Evolutionary conservation across 2,329 filamentous ascomycete genomes (phyloP), one percentile per base, ranked within the genome.

Genomic region (Sclerotiophoma versabilis): DNA sequence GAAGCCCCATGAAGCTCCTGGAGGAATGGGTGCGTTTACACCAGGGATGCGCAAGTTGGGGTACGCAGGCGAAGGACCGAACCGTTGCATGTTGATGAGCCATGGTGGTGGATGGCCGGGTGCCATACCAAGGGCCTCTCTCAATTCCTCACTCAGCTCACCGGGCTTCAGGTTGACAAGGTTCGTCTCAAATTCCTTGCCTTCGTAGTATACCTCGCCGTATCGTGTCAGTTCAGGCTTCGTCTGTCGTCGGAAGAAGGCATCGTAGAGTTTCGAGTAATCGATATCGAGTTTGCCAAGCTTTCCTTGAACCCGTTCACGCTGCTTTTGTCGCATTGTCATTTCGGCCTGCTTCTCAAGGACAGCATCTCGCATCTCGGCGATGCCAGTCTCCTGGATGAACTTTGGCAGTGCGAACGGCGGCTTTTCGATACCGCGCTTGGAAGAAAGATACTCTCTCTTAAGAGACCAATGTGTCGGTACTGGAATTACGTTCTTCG

Each of bases 141-240:
- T 93, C 33, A 97, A 83, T 65, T 91, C 88, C 49, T 98, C 92
- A 64, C 88, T 95, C 42, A 98, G 77, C 66, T 98, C 93, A 29
- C 95, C 95, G 1, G 95, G 91, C 60, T 92, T 87, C 55, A 97
- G 85, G 77, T 97, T 91, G 65, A 91, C 88, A 60, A 96, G 84
- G 73, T 98, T 96, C 0, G 95, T 96, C 77, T 99, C 95, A 71
- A 91, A 95, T 74, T 99, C 95, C 75, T 99, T 99, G 72, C 95
- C 95, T 77, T 99, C 95, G 74, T 98, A 98, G 76, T 99, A 99
- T n/a, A 99, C 93, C 75, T 99, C 95, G 33, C 95, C 95, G 66
- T 96, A 99, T 36, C 93, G 86, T 26, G 95, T 98, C 59, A 99
- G 80, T 65, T 92, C 88, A 0, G 95, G 95, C 77, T 99, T 99